Evolutionary conservation across 2,329 filamentous ascomycete genomes (phyloP).

Genomic region (Alternaria postmessia): DNA sequence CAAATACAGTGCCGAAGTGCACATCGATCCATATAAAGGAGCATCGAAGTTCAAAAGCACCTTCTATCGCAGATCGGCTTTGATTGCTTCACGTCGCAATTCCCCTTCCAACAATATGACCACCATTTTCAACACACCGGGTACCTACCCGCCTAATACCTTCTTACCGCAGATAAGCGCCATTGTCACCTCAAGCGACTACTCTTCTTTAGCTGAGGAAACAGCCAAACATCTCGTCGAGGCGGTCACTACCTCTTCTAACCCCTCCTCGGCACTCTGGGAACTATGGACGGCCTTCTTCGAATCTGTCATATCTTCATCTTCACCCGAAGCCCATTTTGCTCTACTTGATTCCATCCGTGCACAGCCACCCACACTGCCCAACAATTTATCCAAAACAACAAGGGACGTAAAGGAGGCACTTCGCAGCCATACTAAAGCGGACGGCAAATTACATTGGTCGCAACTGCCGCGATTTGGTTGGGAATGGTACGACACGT

Average conservation of each 20-base stretch:
- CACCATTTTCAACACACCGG: background rate
- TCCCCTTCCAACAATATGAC: background rate
- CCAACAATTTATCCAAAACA: background rate
- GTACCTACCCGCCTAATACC: background rate
- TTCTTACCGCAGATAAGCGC: background rate
- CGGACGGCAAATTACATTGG: background rate
- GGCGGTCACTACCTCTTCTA: background rate
- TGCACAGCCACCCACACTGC: background rate
- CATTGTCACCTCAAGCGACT: background rate
- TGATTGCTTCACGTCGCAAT: background rate
- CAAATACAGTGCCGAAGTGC: background rate
- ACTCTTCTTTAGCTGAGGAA: background rate
- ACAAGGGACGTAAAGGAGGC: background rate
- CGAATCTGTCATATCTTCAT: background rate
- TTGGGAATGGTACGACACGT: background rate
- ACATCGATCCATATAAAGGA: background rate
- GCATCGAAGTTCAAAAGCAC: background rate
- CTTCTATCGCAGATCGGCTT: accelerated
- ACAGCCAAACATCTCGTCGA: background rate
- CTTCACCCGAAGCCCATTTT: background rate
- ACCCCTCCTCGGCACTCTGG: background rate
- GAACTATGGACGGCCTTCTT: constrained; percentile 12
- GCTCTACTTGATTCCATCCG: background rate
- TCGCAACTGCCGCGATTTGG: background rate
- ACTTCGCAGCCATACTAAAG: background rate